phyloP scores from a whole-genome alignment of 2,329 filamentous ascomycete genomes.

The Didymella keratinophila region DNA sequence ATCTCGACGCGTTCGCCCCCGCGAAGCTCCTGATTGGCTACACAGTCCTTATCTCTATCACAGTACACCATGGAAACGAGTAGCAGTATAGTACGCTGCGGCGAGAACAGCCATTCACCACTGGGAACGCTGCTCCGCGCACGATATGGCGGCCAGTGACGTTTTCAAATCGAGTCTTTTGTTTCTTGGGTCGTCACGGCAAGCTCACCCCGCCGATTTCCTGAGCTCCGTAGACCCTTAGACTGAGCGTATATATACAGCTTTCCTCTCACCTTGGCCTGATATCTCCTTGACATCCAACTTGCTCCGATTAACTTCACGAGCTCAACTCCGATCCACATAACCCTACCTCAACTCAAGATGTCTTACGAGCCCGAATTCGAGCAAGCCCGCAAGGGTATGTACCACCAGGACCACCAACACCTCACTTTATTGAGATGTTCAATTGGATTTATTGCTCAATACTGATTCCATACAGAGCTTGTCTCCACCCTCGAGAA shows the following conservation, averaged over 20 bases:
- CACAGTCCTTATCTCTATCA: slow-evolving; percentile 43
- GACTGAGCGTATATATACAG: slow-evolving; percentile 40
- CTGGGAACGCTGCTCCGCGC: slow-evolving; percentile 70
- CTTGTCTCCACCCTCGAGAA: slow-evolving; percentile 93
- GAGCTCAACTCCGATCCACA: slow-evolving; percentile 20
- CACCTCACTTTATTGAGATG: neutral
- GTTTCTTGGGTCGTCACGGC: slow-evolving; percentile 28
- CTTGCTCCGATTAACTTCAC: slow-evolving; percentile 22
- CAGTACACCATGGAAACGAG: slow-evolving; percentile 46
- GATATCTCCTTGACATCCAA: slow-evolving; percentile 18
- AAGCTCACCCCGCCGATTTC: slow-evolving; percentile 29
- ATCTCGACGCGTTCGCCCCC: slow-evolving; percentile 36
- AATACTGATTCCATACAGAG: slow-evolving; percentile 63
- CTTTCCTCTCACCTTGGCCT: slow-evolving; percentile 20
- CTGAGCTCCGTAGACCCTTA: slow-evolving; percentile 23
- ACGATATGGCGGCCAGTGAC: slow-evolving; percentile 65
- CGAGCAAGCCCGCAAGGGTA: slow-evolving; percentile 97
- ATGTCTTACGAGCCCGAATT: slow-evolving; percentile 95
- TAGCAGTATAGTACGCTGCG: slow-evolving; percentile 33
- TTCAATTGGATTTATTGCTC: slow-evolving; percentile 1
- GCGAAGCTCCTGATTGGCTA: slow-evolving; percentile 40
- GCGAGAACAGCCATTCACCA: slow-evolving; percentile 35
- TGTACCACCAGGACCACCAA: slow-evolving; percentile 34
- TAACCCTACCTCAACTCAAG: slow-evolving; percentile 28
- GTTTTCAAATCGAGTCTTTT: slow-evolving; percentile 62